A percentile compares a stretch with the other conserved stretches of the same genome.
Evolutionary conservation across 2,329 filamentous ascomycete genomes (phyloP).

Genomic region (Xylariales sp.): DNA sequence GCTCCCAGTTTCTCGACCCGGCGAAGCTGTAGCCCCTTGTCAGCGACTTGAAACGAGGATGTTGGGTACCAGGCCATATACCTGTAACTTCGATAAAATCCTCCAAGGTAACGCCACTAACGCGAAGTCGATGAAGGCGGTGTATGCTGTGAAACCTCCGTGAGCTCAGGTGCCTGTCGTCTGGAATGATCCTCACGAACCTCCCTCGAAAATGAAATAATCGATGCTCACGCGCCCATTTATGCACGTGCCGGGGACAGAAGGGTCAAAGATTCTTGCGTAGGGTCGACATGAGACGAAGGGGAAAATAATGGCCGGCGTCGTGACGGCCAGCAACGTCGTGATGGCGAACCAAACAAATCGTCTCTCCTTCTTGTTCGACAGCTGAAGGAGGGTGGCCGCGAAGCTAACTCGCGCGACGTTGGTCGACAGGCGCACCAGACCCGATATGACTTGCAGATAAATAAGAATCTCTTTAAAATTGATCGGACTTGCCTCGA

Average conservation of each 20-base stretch:
- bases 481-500: neutral
- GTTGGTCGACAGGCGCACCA: conserved; percentile 29
- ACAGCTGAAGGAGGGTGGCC: conserved; percentile 17
- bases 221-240: conserved; percentile 5
- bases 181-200: conserved; percentile 11
- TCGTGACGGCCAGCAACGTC: conserved; percentile 25
- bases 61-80: neutral
- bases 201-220: conserved; percentile 30
- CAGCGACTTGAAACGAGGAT: neutral
- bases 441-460: conserved; percentile 24
- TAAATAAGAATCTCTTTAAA: conserved; percentile 22
- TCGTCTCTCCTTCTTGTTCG: conserved; percentile 8
- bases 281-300: conserved; percentile 31
- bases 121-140: conserved; percentile 30
- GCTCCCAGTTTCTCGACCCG: conserved; percentile 35
- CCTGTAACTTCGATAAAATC: conserved; percentile 32
- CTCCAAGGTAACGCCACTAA: conserved; percentile 32
- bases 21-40: conserved; percentile 27
- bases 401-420: conserved; percentile 30
- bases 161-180: neutral
- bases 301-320: conserved; percentile 28
- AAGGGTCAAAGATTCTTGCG: conserved; percentile 30
- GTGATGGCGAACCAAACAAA: conserved; percentile 30
- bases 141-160: conserved; percentile 16
- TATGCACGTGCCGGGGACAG: conserved; percentile 29